Conservation (phyloP, 768 basidiomycete genomes). For the Porpolomopsis calyptriformis region DNA sequence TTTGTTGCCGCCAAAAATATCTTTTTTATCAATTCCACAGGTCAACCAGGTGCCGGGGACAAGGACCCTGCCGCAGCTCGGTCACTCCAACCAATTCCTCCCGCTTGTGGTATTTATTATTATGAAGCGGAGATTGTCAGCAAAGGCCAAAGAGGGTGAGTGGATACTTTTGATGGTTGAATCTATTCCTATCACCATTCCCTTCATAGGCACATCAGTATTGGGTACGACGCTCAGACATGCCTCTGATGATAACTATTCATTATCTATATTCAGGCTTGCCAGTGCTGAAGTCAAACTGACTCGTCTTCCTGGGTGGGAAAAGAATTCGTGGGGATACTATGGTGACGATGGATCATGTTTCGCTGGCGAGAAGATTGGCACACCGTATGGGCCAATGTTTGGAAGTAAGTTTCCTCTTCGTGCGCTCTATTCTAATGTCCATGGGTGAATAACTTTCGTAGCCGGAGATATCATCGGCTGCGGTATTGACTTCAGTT, state of each 20-base stretch:
- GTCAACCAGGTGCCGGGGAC: constrained; percentile 49
- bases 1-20: constrained; percentile 8
- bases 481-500: constrained; percentile 85
- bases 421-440: not conserved
- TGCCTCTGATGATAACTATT: not conserved
- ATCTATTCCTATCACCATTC: constrained; percentile 10
- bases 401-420: constrained; percentile 58
- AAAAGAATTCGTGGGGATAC: constrained; percentile 81
- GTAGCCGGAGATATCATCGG: constrained; percentile 82
- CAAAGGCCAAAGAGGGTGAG: constrained; percentile 73
- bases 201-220: constrained; percentile 55
- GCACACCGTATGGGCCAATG: constrained; percentile 62
- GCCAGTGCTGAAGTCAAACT: constrained; percentile 53
- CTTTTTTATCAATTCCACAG: constrained; percentile 19
- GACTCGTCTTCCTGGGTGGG: constrained; percentile 78
- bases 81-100: constrained; percentile 66
- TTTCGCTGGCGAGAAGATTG: constrained; percentile 64
- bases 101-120: constrained; percentile 86
- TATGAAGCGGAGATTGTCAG: constrained; percentile 82
- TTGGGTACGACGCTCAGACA: constrained; percentile 45
- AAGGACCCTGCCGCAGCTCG: constrained; percentile 80
- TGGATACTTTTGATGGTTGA: constrained; percentile 9
- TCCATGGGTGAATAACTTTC: not conserved
- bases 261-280: constrained; percentile 37
- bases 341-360: constrained; percentile 82